A percentile compares a stretch with the other conserved stretches of the same genome.
Evolutionary conservation across 2,329 filamentous ascomycete species (phyloP).

Genomic region (Mycosphaerella sp.): DNA sequence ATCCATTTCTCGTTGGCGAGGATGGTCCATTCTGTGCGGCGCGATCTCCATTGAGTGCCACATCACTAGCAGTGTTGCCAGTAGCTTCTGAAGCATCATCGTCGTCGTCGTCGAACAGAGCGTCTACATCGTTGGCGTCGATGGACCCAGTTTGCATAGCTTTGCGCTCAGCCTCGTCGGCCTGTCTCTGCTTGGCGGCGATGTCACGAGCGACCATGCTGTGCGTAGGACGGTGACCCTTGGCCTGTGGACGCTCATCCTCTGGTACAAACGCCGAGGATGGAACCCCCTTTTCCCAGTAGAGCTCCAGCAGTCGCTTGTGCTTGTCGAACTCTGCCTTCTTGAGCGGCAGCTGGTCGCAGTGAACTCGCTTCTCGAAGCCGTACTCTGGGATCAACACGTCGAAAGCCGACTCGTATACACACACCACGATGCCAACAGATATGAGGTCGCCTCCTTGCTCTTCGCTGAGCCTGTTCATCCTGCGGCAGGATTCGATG

Average conservation of each 20-base stretch:
- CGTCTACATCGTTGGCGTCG: constrained; percentile 85
- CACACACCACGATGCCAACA: constrained; percentile 91
- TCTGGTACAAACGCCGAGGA: constrained; percentile 95
- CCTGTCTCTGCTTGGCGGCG: constrained; percentile 73
- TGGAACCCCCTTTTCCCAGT: constrained; percentile 99
- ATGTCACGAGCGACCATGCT: constrained; percentile 76
- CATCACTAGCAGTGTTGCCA: constrained; percentile 77
- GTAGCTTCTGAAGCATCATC: constrained; percentile 69
- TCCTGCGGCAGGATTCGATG: constrained; percentile 91
- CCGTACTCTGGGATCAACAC: constrained; percentile 97
- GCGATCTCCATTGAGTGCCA: constrained; percentile 72
- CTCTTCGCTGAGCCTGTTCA: constrained; percentile 86
- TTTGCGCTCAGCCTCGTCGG: constrained; percentile 84
- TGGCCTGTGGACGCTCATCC: constrained; percentile 84
- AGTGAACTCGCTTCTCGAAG: constrained; percentile 98
- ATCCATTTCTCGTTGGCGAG: constrained; percentile 72
- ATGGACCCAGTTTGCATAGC: constrained; percentile 94
- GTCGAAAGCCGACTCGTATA: constrained; percentile 98
- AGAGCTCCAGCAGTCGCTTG: constrained; percentile 86
- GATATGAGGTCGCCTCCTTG: constrained; percentile 86
- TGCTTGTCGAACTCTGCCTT: constrained; percentile 99
- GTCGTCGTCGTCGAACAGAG: constrained; percentile 86
- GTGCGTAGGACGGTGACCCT: constrained; percentile 39
- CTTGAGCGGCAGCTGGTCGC: constrained; percentile 93
- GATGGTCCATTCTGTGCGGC: constrained; percentile 93